Percentiles rank a stretch among this genome's conserved stretches.
These are phyloP conservation scores for Lactarius psammicola DNA, from an alignment of 768 basidiomycete species.

Conservation along the genomic window DNA sequence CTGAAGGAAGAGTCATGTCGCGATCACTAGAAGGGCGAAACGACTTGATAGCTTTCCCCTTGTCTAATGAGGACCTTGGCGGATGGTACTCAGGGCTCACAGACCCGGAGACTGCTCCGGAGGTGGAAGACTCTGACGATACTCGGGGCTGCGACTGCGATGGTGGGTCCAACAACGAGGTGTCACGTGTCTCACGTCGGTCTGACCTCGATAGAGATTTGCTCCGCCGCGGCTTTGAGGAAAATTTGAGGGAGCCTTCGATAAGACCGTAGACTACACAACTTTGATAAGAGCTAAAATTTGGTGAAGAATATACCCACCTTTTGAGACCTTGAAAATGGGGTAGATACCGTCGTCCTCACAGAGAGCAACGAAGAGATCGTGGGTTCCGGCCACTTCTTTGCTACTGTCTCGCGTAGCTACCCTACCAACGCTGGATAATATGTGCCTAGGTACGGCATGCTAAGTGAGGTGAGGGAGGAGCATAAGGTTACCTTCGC, in stretches of 20 bases:
- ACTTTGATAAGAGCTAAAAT: constrained; percentile 6
- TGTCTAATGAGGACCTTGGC: constrained; percentile 55
- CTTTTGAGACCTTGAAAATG: constrained; percentile 83
- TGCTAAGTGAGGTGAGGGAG: constrained; percentile 18
- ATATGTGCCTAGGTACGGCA: constrained; percentile 61
- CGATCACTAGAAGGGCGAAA: constrained; percentile 49
- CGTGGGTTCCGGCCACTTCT: constrained; percentile 68
- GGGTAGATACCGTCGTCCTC: constrained; percentile 88
- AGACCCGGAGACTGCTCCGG: constrained; percentile 29
- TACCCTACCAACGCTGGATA: constrained; percentile 81
- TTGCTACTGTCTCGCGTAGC: constrained; percentile 83
- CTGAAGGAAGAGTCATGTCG: constrained; percentile 26
- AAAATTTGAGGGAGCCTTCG: constrained; percentile 25
- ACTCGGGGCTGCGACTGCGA: constrained; percentile 35
- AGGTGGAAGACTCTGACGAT: constrained; percentile 43
- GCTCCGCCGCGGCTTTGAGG: constrained; percentile 19
- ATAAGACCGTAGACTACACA: constrained; percentile 44
- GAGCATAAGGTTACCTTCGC: constrained; percentile 34
- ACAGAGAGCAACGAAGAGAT: constrained; percentile 84
- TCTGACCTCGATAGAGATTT: constrained; percentile 22
- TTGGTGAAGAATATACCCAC: constrained; percentile 42
- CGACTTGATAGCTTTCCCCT: constrained; percentile 58
- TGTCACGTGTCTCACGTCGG: constrained; percentile 17
- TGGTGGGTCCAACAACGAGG: constrained; percentile 26
- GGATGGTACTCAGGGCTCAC: constrained; percentile 36